These are phyloP conservation scores for Bruguiera parviflora DNA, from an alignment of 345 rosid species.

Conservation along the genomic window DNA sequence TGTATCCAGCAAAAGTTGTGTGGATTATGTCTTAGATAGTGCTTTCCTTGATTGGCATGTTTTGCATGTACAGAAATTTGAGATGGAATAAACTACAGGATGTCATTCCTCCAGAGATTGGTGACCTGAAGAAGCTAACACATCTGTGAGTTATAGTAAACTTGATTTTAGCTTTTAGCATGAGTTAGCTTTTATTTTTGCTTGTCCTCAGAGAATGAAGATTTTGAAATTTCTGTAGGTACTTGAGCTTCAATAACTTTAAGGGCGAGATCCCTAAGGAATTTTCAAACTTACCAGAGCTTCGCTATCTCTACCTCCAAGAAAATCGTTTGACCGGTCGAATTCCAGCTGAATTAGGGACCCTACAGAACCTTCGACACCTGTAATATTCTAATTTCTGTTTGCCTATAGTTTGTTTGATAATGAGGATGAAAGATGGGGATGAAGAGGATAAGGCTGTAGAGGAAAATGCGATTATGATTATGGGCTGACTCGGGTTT, in stretches of 20 bases:
- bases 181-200: not conserved
- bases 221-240: constrained; percentile 33
- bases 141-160: constrained; percentile 60
- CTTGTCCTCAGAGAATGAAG: not conserved
- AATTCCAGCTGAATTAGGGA: constrained; percentile 79
- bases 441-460: not conserved
- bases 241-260: constrained; percentile 88
- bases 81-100: constrained; percentile 97
- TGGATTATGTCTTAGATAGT: too few species aligned
- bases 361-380: constrained; percentile 51
- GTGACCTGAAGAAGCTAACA: constrained; percentile 80
- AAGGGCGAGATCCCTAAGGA: constrained; percentile 93
- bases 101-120: constrained; percentile 84
- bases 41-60: not conserved
- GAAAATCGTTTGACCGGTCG: constrained; percentile 87
- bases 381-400: constrained; percentile 1
- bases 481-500: too few species aligned
- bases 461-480: not conserved
- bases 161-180: not conserved
- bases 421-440: not conserved
- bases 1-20: too few species aligned
- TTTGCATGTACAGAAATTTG: constrained; percentile 48
- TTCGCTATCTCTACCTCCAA: constrained; percentile 83
- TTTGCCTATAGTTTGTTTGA: not conserved
- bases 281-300: constrained; percentile 80